These are phyloP conservation scores for Dacryopinax spathularia DNA, from an alignment of 768 basidiomycete genomes.

Conservation along the genomic window DNA sequence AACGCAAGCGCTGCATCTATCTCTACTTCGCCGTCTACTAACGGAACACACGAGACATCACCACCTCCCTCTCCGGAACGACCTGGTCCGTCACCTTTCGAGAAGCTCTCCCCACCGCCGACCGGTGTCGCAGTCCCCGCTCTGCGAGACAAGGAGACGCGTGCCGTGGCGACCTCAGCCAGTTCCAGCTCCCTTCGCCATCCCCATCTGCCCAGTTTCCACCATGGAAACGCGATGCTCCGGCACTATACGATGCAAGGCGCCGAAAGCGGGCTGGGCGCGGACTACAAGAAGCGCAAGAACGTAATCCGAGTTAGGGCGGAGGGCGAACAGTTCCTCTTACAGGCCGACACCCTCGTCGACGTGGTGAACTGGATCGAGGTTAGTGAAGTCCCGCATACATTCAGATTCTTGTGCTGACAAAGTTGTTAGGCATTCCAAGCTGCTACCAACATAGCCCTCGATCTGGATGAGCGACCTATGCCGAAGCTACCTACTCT, in stretches of 20 bases:
- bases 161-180: slow-evolving; percentile 3
- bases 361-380: slow-evolving; percentile 94
- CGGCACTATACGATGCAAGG: slow-evolving; percentile 68
- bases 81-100: slow-evolving; percentile 18
- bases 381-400: slow-evolving; percentile 34
- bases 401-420: neutral
- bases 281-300: slow-evolving; percentile 84
- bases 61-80: slow-evolving; percentile 9
- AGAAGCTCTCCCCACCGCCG: slow-evolving; percentile 14
- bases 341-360: slow-evolving; percentile 73
- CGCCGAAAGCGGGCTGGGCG: slow-evolving; percentile 87
- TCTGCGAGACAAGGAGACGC: slow-evolving; percentile 4
- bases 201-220: slow-evolving; percentile 19
- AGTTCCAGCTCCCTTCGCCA: slow-evolving; percentile 3
- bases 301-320: slow-evolving; percentile 85
- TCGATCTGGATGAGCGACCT: slow-evolving; percentile 79
- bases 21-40: slow-evolving; percentile 12
- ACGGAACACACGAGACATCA: neutral
- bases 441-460: slow-evolving; percentile 76
- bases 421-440: slow-evolving; percentile 56
- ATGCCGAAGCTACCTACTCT: slow-evolving; percentile 87
- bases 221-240: slow-evolving; percentile 33
- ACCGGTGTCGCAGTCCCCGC: neutral
- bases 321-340: slow-evolving; percentile 91
- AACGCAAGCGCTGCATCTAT: neutral